Percentiles rank a stretch among this genome's conserved stretches.
Evolutionary conservation across 768 basidiomycete species (phyloP).

Genomic region (Podaxis sp.): DNA sequence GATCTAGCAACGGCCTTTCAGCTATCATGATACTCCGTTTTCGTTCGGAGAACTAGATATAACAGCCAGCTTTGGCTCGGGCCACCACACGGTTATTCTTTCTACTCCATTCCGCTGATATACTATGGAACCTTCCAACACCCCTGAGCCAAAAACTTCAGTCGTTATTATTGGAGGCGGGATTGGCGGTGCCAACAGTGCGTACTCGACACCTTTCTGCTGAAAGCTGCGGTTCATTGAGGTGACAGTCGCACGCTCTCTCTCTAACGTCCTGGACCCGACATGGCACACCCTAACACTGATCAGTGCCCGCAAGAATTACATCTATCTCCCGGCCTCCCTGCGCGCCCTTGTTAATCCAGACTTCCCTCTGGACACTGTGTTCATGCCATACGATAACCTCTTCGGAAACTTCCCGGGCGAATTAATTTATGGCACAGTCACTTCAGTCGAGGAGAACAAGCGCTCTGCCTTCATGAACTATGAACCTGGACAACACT

Average conservation of each 20-base stretch:
- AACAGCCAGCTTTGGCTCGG: not conserved
- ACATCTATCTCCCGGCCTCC: constrained; percentile 45
- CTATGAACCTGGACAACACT: constrained; percentile 38
- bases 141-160: not conserved
- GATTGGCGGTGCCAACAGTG: constrained; percentile 8
- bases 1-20: not conserved
- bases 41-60: not conserved
- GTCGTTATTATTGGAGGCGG: constrained; percentile 3
- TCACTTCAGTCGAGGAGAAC: constrained; percentile 27
- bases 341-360: constrained; percentile 49
- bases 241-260: constrained; percentile 31
- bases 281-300: constrained; percentile 48
- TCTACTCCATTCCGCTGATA: not conserved
- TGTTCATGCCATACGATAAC: constrained; percentile 24
- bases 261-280: constrained; percentile 47
- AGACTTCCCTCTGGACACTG: constrained; percentile 29
- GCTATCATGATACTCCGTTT: not conserved
- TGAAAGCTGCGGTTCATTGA: not conserved
- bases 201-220: not conserved
- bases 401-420: constrained; percentile 29
- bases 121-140: not conserved
- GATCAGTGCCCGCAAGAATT: constrained; percentile 47
- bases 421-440: constrained; percentile 35
- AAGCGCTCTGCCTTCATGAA: constrained; percentile 31
- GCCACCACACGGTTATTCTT: not conserved